Evolutionary conservation across 2,329 filamentous ascomycete genomes (phyloP).

Genomic region (Xylariaceae sp.): DNA sequence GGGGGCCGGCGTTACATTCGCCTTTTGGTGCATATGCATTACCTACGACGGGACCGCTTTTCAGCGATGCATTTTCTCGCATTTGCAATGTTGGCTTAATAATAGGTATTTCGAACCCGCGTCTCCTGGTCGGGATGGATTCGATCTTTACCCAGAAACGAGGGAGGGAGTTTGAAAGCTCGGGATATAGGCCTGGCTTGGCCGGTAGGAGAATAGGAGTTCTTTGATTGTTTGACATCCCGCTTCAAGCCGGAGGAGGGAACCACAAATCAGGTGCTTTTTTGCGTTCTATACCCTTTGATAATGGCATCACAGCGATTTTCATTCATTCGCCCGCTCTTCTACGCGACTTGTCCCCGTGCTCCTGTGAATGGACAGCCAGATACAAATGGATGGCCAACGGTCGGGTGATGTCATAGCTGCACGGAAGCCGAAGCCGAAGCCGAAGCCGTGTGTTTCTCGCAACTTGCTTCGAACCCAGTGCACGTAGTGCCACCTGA

Average conservation of each 20-base stretch:
- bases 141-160: not conserved
- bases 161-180: not conserved
- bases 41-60: slow-evolving; percentile 4
- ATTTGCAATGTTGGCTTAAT: too few relatives aligned
- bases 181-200: too few relatives aligned
- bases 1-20: slow-evolving; percentile 17
- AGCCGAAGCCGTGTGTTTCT: not conserved
- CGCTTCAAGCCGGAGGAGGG: slow-evolving; percentile 5
- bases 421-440: not conserved
- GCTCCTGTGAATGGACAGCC: too few relatives aligned
- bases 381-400: too few relatives aligned
- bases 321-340: not conserved
- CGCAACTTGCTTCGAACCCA: not conserved
- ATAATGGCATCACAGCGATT: slow-evolving; percentile 17
- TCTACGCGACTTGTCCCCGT: too few relatives aligned
- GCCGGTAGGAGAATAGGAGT: not conserved
- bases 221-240: not conserved
- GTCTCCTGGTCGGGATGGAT: too few relatives aligned
- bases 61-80: not conserved
- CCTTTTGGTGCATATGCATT: slow-evolving; percentile 8
- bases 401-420: not conserved
- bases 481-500: not conserved
- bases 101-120: too few relatives aligned
- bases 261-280: slow-evolving; percentile 15
- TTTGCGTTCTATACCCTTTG: slow-evolving; percentile 22